Percentiles rank a stretch among this genome's conserved stretches.
These are phyloP conservation scores for Opeltia flavorubescens DNA, from an alignment of 495 filamentous ascomycete genomes.

Conservation along the genomic window DNA sequence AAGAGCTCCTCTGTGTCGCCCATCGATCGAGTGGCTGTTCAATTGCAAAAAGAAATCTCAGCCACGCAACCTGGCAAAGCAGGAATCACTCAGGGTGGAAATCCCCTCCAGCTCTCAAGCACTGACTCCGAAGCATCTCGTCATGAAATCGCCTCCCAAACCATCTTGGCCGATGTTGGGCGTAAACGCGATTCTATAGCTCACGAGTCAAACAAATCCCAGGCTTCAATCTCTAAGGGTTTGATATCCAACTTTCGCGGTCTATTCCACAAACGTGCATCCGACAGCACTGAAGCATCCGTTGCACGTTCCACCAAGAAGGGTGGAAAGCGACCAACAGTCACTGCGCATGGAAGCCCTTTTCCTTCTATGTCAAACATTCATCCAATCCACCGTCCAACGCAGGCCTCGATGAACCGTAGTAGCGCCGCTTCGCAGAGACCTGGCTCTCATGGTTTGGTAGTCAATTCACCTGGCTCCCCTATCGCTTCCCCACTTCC, in stretches of 20 bases:
- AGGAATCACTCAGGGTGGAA: background rate
- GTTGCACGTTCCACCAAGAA: constrained; percentile 2
- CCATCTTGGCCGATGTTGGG: constrained; percentile 1
- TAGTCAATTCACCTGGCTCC: background rate
- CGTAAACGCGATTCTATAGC: constrained; percentile 8
- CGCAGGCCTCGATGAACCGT: constrained; percentile 8
- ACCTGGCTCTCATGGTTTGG: background rate
- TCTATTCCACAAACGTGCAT: constrained; percentile 13
- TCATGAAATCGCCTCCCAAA: background rate
- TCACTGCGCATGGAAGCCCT: constrained; percentile 10
- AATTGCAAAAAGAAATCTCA: background rate
- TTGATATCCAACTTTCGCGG: constrained; percentile 11
- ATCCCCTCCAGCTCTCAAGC: background rate
- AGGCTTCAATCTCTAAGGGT: constrained; percentile 9
- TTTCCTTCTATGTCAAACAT: constrained; percentile 13
- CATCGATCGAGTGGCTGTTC: background rate
- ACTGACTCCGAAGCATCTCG: background rate
- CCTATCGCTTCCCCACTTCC: constrained; percentile 6
- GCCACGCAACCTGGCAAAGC: background rate
- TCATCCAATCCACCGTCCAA: constrained; percentile 14
- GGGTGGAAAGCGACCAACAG: background rate
- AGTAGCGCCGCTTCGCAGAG: background rate
- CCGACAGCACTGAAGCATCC: background rate
- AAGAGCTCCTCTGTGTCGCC: background rate
- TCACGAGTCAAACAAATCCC: constrained; percentile 11